phyloP scores from a whole-genome alignment of 179 eudicot species.

The Silene coronaria region DNA sequence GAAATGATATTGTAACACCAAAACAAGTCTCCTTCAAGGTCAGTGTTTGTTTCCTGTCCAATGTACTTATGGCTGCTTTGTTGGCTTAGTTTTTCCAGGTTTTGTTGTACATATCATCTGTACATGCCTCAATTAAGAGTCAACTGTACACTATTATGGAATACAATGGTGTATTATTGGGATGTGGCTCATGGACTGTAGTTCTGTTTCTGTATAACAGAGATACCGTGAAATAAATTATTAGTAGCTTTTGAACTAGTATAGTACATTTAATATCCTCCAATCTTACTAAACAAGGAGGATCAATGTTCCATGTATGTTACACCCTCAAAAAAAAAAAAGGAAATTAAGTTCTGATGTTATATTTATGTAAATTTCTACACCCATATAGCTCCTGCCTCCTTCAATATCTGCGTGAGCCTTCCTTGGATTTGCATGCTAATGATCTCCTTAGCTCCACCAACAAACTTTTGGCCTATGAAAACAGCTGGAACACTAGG shows the following conservation, averaged over 20 bases:
- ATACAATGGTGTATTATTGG: too few relatives aligned
- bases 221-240: not conserved
- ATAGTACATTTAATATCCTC: not conserved
- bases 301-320: not conserved
- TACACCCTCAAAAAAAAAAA: not conserved
- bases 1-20: not conserved
- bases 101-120: not conserved
- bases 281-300: not conserved
- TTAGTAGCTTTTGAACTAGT: not conserved
- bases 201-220: not conserved
- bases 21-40: not conserved
- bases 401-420: constrained; percentile 29
- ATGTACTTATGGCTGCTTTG: not conserved
- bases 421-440: constrained; percentile 32
- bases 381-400: constrained; percentile 33
- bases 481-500: constrained; percentile 31
- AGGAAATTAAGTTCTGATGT: not conserved
- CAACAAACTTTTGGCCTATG: constrained; percentile 27
- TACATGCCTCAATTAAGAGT: not conserved
- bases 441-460: constrained; percentile 35
- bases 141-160: not conserved
- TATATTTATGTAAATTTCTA: constrained; percentile 14
- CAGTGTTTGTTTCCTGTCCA: too few relatives aligned
- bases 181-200: too few relatives aligned
- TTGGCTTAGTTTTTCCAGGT: not conserved